A percentile compares a stretch with the other conserved stretches of the same genome.
Conservation (phyloP, 805 yeast genomes). For the Myxozyma lipomycoides region DNA sequence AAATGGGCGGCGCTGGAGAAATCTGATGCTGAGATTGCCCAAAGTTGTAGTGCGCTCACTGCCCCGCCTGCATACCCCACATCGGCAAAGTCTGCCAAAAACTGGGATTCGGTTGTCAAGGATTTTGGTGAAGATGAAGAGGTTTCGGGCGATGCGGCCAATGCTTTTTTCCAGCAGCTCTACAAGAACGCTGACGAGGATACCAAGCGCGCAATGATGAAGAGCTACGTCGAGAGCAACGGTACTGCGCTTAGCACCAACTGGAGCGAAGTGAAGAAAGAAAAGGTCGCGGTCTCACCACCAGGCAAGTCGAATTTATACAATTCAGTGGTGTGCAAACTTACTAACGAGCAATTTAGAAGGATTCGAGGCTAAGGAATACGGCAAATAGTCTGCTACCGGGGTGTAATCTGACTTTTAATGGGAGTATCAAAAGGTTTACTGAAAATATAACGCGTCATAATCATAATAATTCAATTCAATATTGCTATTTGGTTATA, state of each 20-base stretch:
- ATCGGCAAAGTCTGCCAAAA: conserved; percentile 55
- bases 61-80: conserved; percentile 52
- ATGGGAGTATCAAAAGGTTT: no score
- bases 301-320: conserved; percentile 42
- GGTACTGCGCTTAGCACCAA: conserved; percentile 92
- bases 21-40: conserved; percentile 23
- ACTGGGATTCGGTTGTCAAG: conserved; percentile 64
- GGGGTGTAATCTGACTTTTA: no score
- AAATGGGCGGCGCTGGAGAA: conserved; percentile 58
- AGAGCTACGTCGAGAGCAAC: conserved; percentile 85
- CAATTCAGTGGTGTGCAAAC: not conserved
- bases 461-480: no score
- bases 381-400: no score
- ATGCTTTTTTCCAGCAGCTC: conserved; percentile 66
- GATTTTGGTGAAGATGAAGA: conserved; percentile 37
- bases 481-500: no score
- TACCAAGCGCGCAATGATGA: conserved; percentile 91
- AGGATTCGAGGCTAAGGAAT: conserved; percentile 25
- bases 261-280: conserved; percentile 79
- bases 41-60: conserved; percentile 7
- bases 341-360: conserved; percentile 8
- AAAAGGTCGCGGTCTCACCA: conserved; percentile 61
- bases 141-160: conserved; percentile 45
- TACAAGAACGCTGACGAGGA: conserved; percentile 83
- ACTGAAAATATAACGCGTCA: no score